Evolutionary conservation across 2,329 filamentous ascomycete genomes (phyloP).

Genomic region (Calonectria fujianensis): DNA sequence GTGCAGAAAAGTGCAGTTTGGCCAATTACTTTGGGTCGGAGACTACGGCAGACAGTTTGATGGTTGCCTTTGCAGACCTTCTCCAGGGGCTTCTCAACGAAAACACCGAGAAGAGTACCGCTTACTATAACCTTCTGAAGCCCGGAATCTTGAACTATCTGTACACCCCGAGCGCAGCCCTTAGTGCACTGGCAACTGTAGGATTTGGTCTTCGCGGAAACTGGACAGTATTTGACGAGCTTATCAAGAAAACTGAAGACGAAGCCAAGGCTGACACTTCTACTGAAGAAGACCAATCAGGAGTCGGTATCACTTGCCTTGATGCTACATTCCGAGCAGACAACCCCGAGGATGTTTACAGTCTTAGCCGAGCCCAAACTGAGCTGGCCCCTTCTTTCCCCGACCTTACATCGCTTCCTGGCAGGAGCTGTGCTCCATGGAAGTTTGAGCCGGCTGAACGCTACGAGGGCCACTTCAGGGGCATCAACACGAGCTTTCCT

Average conservation of each 20-base stretch:
- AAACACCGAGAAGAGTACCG: neutral
- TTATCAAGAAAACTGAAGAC: neutral
- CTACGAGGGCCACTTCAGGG: neutral
- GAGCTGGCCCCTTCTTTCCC: neutral
- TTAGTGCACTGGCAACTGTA: neutral
- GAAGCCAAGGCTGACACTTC: neutral
- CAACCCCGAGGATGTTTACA: neutral
- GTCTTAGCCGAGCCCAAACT: neutral
- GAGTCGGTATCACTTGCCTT: neutral
- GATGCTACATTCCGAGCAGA: slow-evolving; percentile 11
- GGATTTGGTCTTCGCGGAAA: neutral
- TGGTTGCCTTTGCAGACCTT: neutral
- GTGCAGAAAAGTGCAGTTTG: neutral
- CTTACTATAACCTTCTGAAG: neutral
- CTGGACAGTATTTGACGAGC: neutral
- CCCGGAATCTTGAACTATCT: accelerated
- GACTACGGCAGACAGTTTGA: neutral
- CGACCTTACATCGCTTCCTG: neutral
- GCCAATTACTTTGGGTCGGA: neutral
- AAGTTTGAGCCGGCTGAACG: slow-evolving; percentile 2
- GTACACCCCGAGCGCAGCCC: neutral
- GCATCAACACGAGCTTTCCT: neutral
- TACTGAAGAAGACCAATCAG: neutral
- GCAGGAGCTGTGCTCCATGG: neutral
- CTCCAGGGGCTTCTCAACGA: neutral